These are phyloP conservation scores for Aspergillus unguis DNA, from an alignment of 2,329 filamentous ascomycete genomes.

Conservation along the genomic window DNA sequence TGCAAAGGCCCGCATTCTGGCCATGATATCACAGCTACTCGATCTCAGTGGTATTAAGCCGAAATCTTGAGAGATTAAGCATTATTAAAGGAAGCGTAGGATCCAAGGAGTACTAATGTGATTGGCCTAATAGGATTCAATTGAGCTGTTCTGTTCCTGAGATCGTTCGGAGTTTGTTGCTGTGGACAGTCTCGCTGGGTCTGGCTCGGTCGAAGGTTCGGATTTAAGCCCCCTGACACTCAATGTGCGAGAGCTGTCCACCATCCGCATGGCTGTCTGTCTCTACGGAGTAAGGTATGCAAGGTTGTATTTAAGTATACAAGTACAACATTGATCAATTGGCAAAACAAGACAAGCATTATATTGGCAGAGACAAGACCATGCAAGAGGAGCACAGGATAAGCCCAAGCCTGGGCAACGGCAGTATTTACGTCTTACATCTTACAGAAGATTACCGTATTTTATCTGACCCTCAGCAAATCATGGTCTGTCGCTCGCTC, in stretches of 20 bases:
- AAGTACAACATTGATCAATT: background rate
- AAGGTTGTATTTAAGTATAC: too few species aligned
- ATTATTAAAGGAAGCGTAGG: background rate
- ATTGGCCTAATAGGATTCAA: too few species aligned
- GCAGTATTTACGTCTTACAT: slow-evolving; percentile 3
- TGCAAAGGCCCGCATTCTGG: background rate
- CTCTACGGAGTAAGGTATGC: too few species aligned
- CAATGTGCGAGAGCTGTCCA: too few species aligned
- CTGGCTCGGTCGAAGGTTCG: too few species aligned
- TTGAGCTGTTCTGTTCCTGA: too few species aligned
- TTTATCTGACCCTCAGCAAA: background rate
- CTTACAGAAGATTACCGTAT: background rate
- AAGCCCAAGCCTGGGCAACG: slow-evolving; percentile 3
- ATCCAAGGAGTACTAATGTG: too few species aligned
- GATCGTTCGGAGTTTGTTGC: too few species aligned
- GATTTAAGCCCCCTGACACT: too few species aligned
- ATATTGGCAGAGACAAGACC: slow-evolving; percentile 14
- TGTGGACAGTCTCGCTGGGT: too few species aligned
- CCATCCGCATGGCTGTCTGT: too few species aligned
- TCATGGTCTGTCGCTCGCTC: background rate
- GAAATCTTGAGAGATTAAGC: too few species aligned
- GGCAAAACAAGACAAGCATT: slow-evolving; percentile 15
- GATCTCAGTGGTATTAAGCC: background rate
- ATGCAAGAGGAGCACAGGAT: background rate
- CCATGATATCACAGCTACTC: slow-evolving; percentile 1